Evolutionary conservation across 768 basidiomycete genomes (phyloP), one percentile per base, ranked within the genome.

Genomic region (Pulveroboletus ravenelii): DNA sequence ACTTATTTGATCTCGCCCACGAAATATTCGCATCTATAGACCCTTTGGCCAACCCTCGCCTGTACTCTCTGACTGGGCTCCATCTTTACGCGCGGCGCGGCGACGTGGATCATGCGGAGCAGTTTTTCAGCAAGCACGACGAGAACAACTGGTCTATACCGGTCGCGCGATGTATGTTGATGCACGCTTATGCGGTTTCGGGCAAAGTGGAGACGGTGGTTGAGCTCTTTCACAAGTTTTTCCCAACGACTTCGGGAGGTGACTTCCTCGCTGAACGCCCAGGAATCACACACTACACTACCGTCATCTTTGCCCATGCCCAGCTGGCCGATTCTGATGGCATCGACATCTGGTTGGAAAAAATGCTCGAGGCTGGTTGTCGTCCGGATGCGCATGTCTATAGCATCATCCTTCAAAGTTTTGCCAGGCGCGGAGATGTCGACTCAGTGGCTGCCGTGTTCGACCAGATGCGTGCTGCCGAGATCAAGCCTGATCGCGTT

Each of bases 361-460:
- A 64, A 41, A 78, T 87, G 76, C 53, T 71, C 20, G 59, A 71
- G 13, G 73, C 72, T 20, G 79, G 79, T 12, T 57, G 78, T 48
- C 58, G 62, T 17, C 85, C 87, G 2, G 79, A 86, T 60, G 61
- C 69, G 34, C 67, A 78, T 50, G 68, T 84, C 32, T 89, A 77
- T 62, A 81, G 77, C 53, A 76, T 77, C 53, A 72, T 91, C 50
- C 70, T 93, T 35, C 70, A 79, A 47, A 71, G 74, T 45, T 80
- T 85, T 55, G 77, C 81, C 10, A 63, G 66, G 35, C 71, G 72
- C 12, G 80, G 79, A 14, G 82, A 87, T 52, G 54, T 83, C n/a
- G 67, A 74, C 12, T 69, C 77, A 14, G 74, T 85, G 43, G 64
- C 72, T 14, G 55, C 64, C 9, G 63, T 84, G 6, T 70, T 89